Conservation (phyloP, 2,329 filamentous ascomycete genomes). For the Chrysoporthe austroafricana region DNA sequence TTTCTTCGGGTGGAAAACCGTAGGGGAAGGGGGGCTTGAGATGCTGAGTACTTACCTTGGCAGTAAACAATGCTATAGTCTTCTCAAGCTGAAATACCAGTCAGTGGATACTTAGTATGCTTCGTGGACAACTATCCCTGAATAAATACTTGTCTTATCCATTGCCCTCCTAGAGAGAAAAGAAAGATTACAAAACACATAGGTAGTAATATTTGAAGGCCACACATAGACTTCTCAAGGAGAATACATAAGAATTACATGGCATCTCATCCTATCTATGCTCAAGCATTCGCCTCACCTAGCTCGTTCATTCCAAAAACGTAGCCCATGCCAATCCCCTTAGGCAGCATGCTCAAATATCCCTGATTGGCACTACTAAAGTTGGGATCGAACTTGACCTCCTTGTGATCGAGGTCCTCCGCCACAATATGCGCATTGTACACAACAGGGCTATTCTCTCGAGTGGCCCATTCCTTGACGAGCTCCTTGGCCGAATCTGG, state of each 20-base stretch:
- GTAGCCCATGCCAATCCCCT: slow-evolving; percentile 20
- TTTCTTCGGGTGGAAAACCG: too few species aligned
- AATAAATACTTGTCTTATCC: too few species aligned
- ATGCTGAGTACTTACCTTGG: too few species aligned
- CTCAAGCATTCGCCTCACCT: neutral
- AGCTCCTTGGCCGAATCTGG: slow-evolving; percentile 19
- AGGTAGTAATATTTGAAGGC: neutral
- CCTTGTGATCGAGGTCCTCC: slow-evolving; percentile 31
- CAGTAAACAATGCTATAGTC: too few species aligned
- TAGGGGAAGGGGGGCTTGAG: too few species aligned
- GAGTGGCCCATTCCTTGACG: slow-evolving; percentile 11
- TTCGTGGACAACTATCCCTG: too few species aligned
- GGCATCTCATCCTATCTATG: neutral
- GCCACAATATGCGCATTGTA: slow-evolving; percentile 31
- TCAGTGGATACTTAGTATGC: too few species aligned
- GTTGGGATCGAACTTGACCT: slow-evolving; percentile 35
- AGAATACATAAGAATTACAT: neutral
- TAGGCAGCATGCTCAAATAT: slow-evolving; percentile 29
- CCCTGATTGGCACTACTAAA: slow-evolving; percentile 33
- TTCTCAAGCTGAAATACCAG: too few species aligned
- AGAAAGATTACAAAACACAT: neutral
- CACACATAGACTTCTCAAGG: too few species aligned
- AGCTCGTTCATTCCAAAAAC: neutral
- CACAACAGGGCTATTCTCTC: slow-evolving; percentile 16
- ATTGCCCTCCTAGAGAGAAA: neutral